A percentile compares a stretch with the other conserved stretches of the same genome.
Conservation (phyloP, 2,329 filamentous ascomycete species). For the Gaeumannomyces tritici region DNA sequence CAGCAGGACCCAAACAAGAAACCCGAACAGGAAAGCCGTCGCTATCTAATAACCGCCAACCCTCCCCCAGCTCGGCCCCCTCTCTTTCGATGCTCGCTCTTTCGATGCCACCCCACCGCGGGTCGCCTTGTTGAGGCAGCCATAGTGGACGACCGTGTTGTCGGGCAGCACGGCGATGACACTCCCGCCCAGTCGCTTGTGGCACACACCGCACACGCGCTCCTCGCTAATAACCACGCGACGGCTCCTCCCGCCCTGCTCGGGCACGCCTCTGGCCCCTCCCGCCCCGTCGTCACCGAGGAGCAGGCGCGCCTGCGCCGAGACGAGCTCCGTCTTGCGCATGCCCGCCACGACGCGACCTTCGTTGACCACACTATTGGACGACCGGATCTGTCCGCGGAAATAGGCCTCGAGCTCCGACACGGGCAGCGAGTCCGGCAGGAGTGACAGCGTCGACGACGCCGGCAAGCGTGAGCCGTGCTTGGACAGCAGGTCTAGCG, state of each 20-base stretch:
- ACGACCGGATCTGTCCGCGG: conserved; percentile 76
- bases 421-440: conserved; percentile 72
- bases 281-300: conserved; percentile 46
- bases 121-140: conserved; percentile 51
- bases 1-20: not conserved
- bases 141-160: conserved; percentile 72
- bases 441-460: conserved; percentile 72
- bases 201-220: conserved; percentile 81
- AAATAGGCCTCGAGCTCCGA: conserved; percentile 83
- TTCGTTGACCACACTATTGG: conserved; percentile 74
- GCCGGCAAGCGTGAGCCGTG: conserved; percentile 89
- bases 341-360: conserved; percentile 68
- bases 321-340: conserved; percentile 69
- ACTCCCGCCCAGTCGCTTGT: conserved; percentile 84
- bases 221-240: conserved; percentile 82
- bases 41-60: conserved; percentile 14
- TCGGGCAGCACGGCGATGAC: conserved; percentile 87
- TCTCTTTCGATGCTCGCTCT: conserved; percentile 13
- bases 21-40: not conserved
- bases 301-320: conserved; percentile 61
- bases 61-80: conserved; percentile 3
- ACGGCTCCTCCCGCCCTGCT: conserved; percentile 43
- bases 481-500: conserved; percentile 77
- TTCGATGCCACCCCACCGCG: conserved; percentile 22
- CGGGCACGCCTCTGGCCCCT: conserved; percentile 23